Base-by-base conservation (phyloP, 192 early-diverging fungal genomes). In the Chytriomyces confervae region DNA sequence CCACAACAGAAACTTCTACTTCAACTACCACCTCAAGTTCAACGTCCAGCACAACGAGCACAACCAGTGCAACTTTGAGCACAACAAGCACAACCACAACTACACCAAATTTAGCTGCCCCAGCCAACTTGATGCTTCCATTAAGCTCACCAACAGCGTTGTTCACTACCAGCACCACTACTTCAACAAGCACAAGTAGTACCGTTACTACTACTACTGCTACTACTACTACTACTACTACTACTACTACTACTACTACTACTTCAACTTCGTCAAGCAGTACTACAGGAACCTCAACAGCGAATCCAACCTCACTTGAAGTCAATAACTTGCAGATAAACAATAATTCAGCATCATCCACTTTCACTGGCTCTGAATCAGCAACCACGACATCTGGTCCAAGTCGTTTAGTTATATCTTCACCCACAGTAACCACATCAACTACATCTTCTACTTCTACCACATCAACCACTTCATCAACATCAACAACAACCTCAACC, bases 1-100 rank as follows among this genome's bases (percentile, higher is more conserved):
- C 66, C 8, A 46, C 66, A 8, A 47, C 66, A 29, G 47, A 8
- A 29, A 68, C 43, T 13, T 18, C 45, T 29, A 74, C 75, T 5
- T 5, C 72, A 10, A 68, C 78, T 60, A 78, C 75, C 60, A 16
- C 79, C 0, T 29, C 69, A 16, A 18, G 7, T 29, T 6, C 61
- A 24, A 73, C 76, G 0, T 60, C 76, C 0, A 77, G 10, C 3
- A 77, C 70, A 1, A 61, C 72, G 8, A 62, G 10, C 3, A 77
- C 70, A 1, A 61, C 72, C 20, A 62, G 50, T 20, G 45, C 61
- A 36, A 71, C 24, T 8, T 13, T 69, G 0, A 45, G 70, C 20
- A 64, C 70, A 6, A 66, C 64, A 0, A 45, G n/a, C 3, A 77
- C 70, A 1, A 61, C 72, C 49, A 62, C 29, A n/a, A 66, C 61